Percentiles rank a stretch among this genome's conserved stretches.
phyloP scores from a whole-genome alignment of 2,329 filamentous ascomycete genomes.

The Botrytis paeoniae region DNA sequence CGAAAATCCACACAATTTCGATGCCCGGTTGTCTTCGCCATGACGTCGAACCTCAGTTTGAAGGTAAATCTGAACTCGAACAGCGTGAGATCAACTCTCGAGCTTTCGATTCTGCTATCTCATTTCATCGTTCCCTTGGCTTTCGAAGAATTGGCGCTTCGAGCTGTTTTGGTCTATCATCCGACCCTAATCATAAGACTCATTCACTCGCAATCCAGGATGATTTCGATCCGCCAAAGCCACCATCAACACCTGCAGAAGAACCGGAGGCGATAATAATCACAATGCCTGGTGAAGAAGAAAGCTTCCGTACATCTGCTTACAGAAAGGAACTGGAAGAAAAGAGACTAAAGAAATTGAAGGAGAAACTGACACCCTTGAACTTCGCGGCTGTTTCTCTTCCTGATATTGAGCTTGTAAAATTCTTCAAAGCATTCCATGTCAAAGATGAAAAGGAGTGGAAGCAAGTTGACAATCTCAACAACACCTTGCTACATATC shows the following conservation, averaged over 20 bases:
- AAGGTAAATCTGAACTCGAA: conserved; percentile 27
- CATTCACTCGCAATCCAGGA: conserved; percentile 23
- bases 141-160: conserved; percentile 39
- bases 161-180: conserved; percentile 36
- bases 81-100: conserved; percentile 19
- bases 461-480: conserved; percentile 20
- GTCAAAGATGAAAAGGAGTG: conserved; percentile 7
- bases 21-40: conserved; percentile 24
- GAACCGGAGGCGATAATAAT: conserved; percentile 12
- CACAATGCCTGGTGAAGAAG: conserved; percentile 18
- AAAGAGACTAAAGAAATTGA: conserved; percentile 6
- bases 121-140: conserved; percentile 33
- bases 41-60: conserved; percentile 31
- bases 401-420: conserved; percentile 26
- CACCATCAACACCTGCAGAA: neutral
- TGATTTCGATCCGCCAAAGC: conserved; percentile 30
- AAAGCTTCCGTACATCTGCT: conserved; percentile 14
- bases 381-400: conserved; percentile 21
- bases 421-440: conserved; percentile 15
- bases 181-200: conserved; percentile 32
- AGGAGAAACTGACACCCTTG: neutral
- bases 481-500: conserved; percentile 27
- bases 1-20: conserved; percentile 25
- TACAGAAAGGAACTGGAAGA: conserved; percentile 21
- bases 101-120: conserved; percentile 22